Evolutionary conservation across 2,329 filamentous ascomycete species (phyloP).

Genomic region (Penicillium fuscoglaucum): DNA sequence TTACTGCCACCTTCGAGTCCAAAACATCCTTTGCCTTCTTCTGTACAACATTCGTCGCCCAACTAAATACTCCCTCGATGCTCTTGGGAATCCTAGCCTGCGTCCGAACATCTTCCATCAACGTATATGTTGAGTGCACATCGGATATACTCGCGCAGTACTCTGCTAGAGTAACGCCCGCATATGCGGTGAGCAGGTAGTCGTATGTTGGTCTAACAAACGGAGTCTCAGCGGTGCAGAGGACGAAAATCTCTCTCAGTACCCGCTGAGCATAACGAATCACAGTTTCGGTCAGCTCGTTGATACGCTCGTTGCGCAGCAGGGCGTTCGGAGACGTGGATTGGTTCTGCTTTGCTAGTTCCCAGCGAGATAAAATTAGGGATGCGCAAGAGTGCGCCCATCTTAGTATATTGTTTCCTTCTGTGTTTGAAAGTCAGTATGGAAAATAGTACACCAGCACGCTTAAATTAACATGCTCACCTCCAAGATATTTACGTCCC

Average conservation of each 20-base stretch:
- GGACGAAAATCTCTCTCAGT: constrained; percentile 6
- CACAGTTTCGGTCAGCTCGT: constrained; percentile 2
- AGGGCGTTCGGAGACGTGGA: neutral
- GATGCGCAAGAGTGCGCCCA: constrained; percentile 9
- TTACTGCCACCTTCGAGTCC: constrained; percentile 3
- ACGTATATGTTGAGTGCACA: constrained; percentile 11
- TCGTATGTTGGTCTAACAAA: constrained; percentile 11
- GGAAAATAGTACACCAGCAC: rapidly evolving
- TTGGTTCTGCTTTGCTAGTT: constrained; percentile 8
- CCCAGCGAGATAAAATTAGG: constrained; percentile 11
- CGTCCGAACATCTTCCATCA: constrained; percentile 13
- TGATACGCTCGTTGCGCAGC: neutral
- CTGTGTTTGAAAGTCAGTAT: neutral
- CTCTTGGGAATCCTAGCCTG: constrained; percentile 10
- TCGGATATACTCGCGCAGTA: constrained; percentile 7
- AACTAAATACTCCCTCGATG: constrained; percentile 10
- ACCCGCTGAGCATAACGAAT: constrained; percentile 8
- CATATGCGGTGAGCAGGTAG: constrained; percentile 10
- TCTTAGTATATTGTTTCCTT: neutral
- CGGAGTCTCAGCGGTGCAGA: constrained; percentile 1
- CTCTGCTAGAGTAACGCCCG: constrained; percentile 10
- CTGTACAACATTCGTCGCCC: constrained; percentile 11
- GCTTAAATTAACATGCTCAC: neutral
- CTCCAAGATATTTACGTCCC: constrained; percentile 4
- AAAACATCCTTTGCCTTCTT: constrained; percentile 8